These are phyloP conservation scores for Blepharisma japonicum DNA, from an alignment of 73 alveolate species.

Conservation along the genomic window DNA sequence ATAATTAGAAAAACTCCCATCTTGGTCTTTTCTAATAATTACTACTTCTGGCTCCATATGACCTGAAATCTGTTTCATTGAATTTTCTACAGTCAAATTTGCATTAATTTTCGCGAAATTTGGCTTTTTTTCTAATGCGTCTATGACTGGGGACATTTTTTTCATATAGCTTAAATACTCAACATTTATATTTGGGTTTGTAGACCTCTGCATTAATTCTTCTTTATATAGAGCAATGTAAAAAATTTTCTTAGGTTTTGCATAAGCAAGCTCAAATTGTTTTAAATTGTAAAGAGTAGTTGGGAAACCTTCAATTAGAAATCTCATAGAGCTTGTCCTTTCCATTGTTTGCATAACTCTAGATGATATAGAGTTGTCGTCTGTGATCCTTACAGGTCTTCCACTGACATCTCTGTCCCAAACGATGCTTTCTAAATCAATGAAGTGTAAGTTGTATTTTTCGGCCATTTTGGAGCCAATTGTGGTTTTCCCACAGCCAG, in stretches of 20 bases:
- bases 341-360: slow-evolving; percentile 54
- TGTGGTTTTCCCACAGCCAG: slow-evolving; percentile 76
- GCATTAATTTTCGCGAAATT: neutral
- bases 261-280: slow-evolving; percentile 54
- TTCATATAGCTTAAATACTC: neutral
- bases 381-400: slow-evolving; percentile 31
- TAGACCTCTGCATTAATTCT: slow-evolving; percentile 40
- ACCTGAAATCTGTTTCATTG: slow-evolving; percentile 28
- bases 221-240: slow-evolving; percentile 48
- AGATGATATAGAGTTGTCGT: slow-evolving; percentile 45
- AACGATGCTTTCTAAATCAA: slow-evolving; percentile 61
- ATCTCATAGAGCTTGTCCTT: slow-evolving; percentile 52
- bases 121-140: neutral
- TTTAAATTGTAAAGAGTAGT: slow-evolving; percentile 61
- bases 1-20: neutral
- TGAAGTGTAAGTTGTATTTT: slow-evolving; percentile 57
- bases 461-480: slow-evolving; percentile 61
- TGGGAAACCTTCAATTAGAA: slow-evolving; percentile 79
- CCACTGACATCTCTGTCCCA: slow-evolving; percentile 36
- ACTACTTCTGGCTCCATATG: slow-evolving; percentile 53
- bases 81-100: neutral
- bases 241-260: slow-evolving; percentile 43
- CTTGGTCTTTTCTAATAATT: slow-evolving; percentile 42
- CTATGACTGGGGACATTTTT: neutral
- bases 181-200: neutral